Conservation (phyloP, 192 early-diverging fungal species). For the Backusella parvicylindrica region DNA sequence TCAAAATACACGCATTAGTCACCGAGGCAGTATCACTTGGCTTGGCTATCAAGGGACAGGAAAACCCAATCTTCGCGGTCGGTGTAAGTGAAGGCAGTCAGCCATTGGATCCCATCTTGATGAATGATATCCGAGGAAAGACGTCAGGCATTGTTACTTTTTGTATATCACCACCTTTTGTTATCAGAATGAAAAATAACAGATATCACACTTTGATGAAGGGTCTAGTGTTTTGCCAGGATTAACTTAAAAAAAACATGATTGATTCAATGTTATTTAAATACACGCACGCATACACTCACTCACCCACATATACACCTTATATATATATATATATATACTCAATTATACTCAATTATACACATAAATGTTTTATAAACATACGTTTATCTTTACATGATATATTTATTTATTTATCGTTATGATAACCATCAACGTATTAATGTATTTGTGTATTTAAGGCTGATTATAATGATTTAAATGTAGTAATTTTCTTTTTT, state of each 20-base stretch:
- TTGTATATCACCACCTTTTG: slow-evolving; percentile 35
- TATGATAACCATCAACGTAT: background rate
- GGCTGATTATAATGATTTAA: background rate
- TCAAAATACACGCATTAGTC: slow-evolving; percentile 19
- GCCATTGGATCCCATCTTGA: slow-evolving; percentile 15
- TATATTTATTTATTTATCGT: background rate
- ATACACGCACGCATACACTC: too few species aligned
- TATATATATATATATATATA: too few species aligned
- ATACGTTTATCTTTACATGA: background rate
- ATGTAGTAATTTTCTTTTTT: background rate
- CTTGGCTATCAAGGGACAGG: slow-evolving; percentile 32
- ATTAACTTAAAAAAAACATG: background rate
- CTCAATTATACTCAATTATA: too few species aligned
- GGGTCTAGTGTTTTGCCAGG: slow-evolving; percentile 18
- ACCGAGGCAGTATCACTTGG: slow-evolving; percentile 17
- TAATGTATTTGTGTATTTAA: background rate
- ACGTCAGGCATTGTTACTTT: slow-evolving; percentile 20
- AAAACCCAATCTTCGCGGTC: slow-evolving; percentile 21
- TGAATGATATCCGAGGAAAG: slow-evolving; percentile 20
- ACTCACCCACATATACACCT: too few species aligned
- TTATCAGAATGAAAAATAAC: background rate
- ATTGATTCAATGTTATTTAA: background rate
- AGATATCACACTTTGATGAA: slow-evolving; percentile 6
- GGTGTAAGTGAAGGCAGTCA: slow-evolving; percentile 24
- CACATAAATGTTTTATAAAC: background rate